Conservation (phyloP, 768 basidiomycete species). For the Tephrocybe sp. region DNA sequence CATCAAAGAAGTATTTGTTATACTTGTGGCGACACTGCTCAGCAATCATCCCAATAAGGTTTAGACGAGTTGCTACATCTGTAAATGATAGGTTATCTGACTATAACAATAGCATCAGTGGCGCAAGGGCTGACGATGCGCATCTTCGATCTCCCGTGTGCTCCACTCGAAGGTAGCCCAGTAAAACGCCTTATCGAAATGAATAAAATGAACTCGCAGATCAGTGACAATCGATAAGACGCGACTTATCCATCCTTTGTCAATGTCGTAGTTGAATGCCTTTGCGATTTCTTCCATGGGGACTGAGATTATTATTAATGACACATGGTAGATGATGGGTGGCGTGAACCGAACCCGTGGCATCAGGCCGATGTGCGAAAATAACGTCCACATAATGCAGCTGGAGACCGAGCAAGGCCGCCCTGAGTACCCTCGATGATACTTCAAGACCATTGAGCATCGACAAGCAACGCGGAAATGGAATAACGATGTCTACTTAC, state of each 20-base stretch:
- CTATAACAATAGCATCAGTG: not conserved
- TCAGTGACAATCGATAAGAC: no score
- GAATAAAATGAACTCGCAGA: no score
- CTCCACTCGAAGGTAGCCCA: conserved; percentile 82
- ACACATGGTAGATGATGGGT: not conserved
- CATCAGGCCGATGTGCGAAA: conserved; percentile 66
- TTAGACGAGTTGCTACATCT: conserved; percentile 67
- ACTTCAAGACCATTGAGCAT: conserved; percentile 25
- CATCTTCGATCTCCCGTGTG: conserved; percentile 67
- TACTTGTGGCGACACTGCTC: conserved; percentile 80
- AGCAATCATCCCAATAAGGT: conserved; percentile 65
- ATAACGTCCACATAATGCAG: conserved; percentile 71
- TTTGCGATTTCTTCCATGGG: conserved; percentile 76
- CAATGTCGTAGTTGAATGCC: conserved; percentile 73
- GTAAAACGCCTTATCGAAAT: conserved; percentile 42
- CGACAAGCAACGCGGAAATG: not conserved
- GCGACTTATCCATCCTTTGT: conserved; percentile 58
- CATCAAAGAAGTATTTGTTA: conserved; percentile 13
- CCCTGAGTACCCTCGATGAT: conserved; percentile 72
- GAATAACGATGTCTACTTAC: conserved; percentile 28
- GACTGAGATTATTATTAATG: conserved; percentile 25
- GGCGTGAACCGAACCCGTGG: conserved; percentile 37
- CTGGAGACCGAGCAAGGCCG: conserved; percentile 59
- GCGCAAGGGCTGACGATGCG: conserved; percentile 43
- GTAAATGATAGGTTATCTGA: not conserved